Conservation (phyloP, 108 stramenopile species). For the Cylindrotheca fusiformis region DNA sequence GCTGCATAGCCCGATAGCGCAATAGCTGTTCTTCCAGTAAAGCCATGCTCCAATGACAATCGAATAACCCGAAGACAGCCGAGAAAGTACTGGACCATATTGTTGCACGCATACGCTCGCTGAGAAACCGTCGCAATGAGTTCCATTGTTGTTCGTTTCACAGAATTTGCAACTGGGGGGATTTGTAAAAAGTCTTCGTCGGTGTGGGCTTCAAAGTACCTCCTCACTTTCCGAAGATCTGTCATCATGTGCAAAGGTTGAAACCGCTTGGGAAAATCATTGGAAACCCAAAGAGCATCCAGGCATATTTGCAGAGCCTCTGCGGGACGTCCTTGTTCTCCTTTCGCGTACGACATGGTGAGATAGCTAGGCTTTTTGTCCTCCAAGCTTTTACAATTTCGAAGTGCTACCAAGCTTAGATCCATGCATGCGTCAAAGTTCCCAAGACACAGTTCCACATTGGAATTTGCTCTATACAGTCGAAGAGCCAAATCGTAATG, state of each 20-base stretch:
- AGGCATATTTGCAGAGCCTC: conserved; percentile 15
- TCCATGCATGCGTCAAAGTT: conserved; percentile 18
- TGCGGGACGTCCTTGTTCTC: conserved; percentile 18
- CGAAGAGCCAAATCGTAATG: conserved; percentile 36
- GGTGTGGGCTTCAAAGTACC: conserved; percentile 17
- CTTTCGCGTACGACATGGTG: conserved; percentile 13
- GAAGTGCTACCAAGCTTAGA: conserved; percentile 8
- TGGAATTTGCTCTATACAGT: conserved; percentile 16
- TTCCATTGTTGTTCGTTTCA: conserved; percentile 13
- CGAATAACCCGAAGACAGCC: conserved; percentile 19
- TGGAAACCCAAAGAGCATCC: conserved; percentile 6
- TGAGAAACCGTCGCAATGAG: conserved; percentile 16
- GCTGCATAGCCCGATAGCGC: conserved; percentile 25
- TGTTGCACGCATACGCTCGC: conserved; percentile 13
- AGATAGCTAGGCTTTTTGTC: conserved; percentile 28
- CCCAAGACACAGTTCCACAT: conserved; percentile 27
- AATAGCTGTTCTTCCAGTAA: conserved; percentile 20
- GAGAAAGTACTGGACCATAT: conserved; percentile 17
- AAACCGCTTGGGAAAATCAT: conserved; percentile 10
- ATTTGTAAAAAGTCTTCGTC: conserved; percentile 6
- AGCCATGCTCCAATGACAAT: conserved; percentile 22
- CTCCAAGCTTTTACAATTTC: conserved; percentile 12
- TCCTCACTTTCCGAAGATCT: conserved; percentile 12
- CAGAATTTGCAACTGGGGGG: conserved; percentile 9
- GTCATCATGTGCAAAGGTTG: conserved; percentile 17